phyloP scores from a whole-genome alignment of 345 rosid species.

The Psidium friedrichsthalianum region DNA sequence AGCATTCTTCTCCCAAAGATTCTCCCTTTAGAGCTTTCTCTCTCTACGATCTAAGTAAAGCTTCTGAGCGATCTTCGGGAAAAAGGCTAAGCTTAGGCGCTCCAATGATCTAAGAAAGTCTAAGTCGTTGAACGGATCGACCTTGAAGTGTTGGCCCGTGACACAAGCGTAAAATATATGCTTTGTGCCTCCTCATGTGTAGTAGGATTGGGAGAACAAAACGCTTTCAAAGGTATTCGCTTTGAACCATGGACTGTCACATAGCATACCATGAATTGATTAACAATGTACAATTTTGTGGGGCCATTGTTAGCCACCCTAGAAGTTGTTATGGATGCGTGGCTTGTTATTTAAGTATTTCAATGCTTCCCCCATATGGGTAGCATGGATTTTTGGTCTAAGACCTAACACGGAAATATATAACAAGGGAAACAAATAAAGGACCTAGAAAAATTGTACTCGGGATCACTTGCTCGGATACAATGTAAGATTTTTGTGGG shows the following conservation, averaged over 20 bases:
- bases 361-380: fast-evolving
- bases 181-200: neutral
- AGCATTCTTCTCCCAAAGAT: no score
- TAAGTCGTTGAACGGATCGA: no score
- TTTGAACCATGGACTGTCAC: neutral
- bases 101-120: no score
- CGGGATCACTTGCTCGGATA: fast-evolving
- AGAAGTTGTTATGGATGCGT: neutral
- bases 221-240: neutral
- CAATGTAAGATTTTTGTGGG: neutral
- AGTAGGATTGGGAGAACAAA: neutral
- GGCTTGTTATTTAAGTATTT: neutral
- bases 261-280: neutral
- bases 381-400: neutral
- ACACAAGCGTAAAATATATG: no score
- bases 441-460: neutral
- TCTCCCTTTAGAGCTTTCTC: no score
- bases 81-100: no score
- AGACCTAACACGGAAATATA: neutral
- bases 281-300: neutral
- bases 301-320: fast-evolving
- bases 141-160: no score
- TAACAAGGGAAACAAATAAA: neutral
- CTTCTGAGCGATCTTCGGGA: no score
- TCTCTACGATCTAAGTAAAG: no score